Conservation (phyloP, 495 filamentous ascomycete genomes). For the Podospora conica region DNA sequence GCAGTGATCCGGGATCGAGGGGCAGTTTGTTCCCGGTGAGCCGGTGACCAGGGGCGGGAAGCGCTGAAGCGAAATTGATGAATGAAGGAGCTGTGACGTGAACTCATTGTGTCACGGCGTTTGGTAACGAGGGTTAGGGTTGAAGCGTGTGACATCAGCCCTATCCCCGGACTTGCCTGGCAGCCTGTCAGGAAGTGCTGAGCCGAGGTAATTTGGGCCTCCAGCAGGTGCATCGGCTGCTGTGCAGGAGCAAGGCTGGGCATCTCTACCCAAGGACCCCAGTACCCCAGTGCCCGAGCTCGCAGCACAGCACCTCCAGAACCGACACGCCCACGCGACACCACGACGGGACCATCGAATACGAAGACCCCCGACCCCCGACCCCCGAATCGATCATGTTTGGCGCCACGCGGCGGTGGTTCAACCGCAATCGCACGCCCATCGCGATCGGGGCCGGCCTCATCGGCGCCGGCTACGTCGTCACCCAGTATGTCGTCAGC, state of each 20-base stretch:
- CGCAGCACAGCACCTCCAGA: no score
- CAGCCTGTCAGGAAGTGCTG: not conserved
- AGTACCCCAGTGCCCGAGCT: no score
- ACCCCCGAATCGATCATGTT: slow-evolving; percentile 54
- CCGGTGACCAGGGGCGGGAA: not conserved
- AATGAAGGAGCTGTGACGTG: slow-evolving; percentile 10
- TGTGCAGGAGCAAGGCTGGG: slow-evolving; percentile 4
- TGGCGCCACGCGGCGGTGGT: slow-evolving; percentile 75
- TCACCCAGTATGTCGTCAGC: slow-evolving; percentile 80
- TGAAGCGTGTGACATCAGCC: slow-evolving; percentile 10
- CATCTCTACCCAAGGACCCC: not conserved
- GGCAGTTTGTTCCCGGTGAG: not conserved
- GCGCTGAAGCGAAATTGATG: slow-evolving; percentile 4
- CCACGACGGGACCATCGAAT: not conserved
- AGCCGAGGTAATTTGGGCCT: slow-evolving; percentile 19
- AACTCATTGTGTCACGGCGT: slow-evolving; percentile 2
- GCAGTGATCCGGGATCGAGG: slow-evolving; percentile 1
- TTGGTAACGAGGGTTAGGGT: slow-evolving; percentile 1
- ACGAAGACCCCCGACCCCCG: not conserved
- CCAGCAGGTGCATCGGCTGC: not conserved
- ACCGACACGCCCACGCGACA: not conserved
- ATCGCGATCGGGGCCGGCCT: slow-evolving; percentile 83
- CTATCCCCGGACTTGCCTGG: slow-evolving; percentile 14
- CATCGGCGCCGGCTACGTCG: slow-evolving; percentile 84
- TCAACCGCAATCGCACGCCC: slow-evolving; percentile 83